Conservation (phyloP, 345 rosid species). For the Eucalyptus pauciflora region DNA sequence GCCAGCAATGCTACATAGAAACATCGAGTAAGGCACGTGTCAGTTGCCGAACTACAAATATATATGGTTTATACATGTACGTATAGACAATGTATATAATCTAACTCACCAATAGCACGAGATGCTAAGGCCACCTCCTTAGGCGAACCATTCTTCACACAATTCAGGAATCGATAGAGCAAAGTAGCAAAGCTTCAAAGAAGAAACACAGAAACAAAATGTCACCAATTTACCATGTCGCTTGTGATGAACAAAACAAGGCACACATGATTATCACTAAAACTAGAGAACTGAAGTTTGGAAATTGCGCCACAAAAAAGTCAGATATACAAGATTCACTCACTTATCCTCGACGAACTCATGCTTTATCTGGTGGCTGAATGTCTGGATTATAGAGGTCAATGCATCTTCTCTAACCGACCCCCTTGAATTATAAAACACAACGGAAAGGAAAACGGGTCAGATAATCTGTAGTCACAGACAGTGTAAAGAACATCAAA, state of each 20-base stretch:
- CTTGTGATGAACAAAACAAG: neutral
- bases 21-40: neutral
- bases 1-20: neutral
- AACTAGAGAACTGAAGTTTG: neutral
- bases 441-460: neutral
- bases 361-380: neutral
- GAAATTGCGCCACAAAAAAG: neutral
- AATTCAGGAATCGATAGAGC: neutral
- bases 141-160: neutral
- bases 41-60: neutral
- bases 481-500: neutral
- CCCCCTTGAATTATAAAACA: neutral
- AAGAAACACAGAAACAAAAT: neutral
- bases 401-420: neutral
- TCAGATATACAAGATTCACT: neutral
- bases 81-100: too few relatives aligned
- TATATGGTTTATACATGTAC: neutral
- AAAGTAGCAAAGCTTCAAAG: neutral
- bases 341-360: constrained; percentile 2
- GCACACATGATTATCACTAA: neutral
- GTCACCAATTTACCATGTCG: neutral
- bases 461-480: neutral
- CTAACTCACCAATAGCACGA: neutral
- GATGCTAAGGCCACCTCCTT: neutral
- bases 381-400: neutral